phyloP scores from a whole-genome alignment of 2,329 filamentous ascomycete genomes.

The Fusarium avenaceum region DNA sequence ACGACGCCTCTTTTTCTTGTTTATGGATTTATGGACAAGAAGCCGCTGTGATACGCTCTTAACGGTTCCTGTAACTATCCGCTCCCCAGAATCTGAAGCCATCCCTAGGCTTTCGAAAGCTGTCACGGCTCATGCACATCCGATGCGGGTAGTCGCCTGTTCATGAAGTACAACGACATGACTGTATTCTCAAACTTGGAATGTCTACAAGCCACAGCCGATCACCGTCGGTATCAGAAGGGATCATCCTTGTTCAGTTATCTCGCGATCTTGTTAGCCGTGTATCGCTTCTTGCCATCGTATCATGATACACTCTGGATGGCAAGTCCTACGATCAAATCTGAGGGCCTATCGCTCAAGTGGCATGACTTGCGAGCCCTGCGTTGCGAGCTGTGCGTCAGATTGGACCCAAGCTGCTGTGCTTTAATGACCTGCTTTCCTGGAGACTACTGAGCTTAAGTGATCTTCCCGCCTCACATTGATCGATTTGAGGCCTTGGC shows the following conservation, averaged over 20 bases:
- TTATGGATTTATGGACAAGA: constrained; percentile 27
- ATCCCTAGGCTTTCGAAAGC: constrained; percentile 29
- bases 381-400: constrained; percentile 47
- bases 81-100: constrained; percentile 29
- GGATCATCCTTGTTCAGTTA: constrained; percentile 20
- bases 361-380: constrained; percentile 51
- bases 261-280: constrained; percentile 32
- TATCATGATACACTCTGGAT: constrained; percentile 12
- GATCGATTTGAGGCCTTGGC: constrained; percentile 35
- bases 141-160: constrained; percentile 38
- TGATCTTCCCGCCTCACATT: constrained; percentile 37
- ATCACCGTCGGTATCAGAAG: constrained; percentile 34
- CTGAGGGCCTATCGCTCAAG: constrained; percentile 15
- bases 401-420: constrained; percentile 31
- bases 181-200: constrained; percentile 29
- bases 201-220: constrained; percentile 26
- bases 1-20: constrained; percentile 8
- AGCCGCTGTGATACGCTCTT: constrained; percentile 40
- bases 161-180: constrained; percentile 20
- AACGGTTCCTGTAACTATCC: constrained; percentile 45
- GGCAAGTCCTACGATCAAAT: constrained; percentile 9
- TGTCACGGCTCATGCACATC: constrained; percentile 40
- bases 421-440: constrained; percentile 33
- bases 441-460: constrained; percentile 16
- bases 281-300: constrained; percentile 29